Conservation (phyloP, 495 filamentous ascomycete species). For the Xylaria bambusicola region DNA sequence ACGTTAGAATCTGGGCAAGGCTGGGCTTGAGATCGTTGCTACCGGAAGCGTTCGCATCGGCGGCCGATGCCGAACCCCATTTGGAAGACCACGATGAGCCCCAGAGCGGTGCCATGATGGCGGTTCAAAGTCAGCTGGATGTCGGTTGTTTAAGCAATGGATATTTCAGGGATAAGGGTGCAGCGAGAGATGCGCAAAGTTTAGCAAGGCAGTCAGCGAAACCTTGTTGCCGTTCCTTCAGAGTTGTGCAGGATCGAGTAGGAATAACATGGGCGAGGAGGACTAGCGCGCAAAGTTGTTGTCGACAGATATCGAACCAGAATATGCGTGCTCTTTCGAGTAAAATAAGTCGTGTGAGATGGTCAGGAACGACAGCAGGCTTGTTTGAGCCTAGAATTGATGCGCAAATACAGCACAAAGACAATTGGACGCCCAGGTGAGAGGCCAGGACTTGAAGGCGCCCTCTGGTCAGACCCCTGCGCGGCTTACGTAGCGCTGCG, state of each 20-base stretch:
- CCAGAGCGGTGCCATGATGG: constrained; percentile 35
- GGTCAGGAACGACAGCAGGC: too few species aligned
- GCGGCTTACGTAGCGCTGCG: too few species aligned
- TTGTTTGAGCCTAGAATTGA: too few species aligned
- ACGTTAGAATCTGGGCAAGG: constrained; percentile 33
- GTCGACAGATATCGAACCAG: background rate
- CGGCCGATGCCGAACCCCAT: constrained; percentile 28
- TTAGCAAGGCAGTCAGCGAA: background rate
- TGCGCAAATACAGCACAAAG: too few species aligned
- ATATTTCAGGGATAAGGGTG: background rate
- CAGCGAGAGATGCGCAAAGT: background rate
- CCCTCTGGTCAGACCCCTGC: too few species aligned
- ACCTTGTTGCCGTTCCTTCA: background rate
- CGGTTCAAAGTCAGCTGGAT: background rate
- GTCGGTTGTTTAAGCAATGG: background rate
- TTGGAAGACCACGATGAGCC: constrained; percentile 32
- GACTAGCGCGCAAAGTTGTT: background rate
- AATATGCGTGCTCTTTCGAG: background rate
- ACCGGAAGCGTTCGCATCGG: constrained; percentile 21
- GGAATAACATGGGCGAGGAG: background rate
- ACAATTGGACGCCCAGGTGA: too few species aligned
- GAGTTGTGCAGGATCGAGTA: background rate
- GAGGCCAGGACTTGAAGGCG: too few species aligned
- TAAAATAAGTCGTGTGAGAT: background rate
- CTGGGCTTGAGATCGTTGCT: constrained; percentile 32